Conservation (phyloP, 2,329 filamentous ascomycete genomes). For the Fusarium floridanum region DNA sequence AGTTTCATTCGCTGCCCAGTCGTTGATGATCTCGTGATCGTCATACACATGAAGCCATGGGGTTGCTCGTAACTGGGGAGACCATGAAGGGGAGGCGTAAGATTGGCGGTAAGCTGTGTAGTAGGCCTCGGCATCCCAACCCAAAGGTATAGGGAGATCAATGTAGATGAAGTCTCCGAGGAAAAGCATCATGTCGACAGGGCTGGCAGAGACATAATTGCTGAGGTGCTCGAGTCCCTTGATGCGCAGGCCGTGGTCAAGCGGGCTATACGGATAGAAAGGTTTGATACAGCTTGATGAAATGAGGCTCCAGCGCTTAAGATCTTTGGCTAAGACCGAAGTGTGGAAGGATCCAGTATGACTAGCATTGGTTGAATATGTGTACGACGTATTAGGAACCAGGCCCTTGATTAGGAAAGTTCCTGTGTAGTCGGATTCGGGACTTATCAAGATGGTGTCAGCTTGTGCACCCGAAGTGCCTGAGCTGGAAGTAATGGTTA, state of each 20-base stretch:
- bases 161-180: background rate
- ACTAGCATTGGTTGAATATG: background rate
- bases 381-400: background rate
- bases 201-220: background rate
- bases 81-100: slow-evolving; percentile 2
- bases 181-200: background rate
- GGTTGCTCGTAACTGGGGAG: background rate
- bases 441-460: background rate
- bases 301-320: background rate
- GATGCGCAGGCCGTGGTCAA: background rate
- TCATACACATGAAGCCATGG: slow-evolving; percentile 11
- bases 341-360: background rate
- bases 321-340: background rate
- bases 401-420: background rate
- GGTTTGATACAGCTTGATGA: background rate
- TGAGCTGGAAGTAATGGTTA: background rate
- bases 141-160: background rate
- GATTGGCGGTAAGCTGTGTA: background rate
- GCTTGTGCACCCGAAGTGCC: no score
- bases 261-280: background rate
- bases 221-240: background rate
- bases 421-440: background rate
- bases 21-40: slow-evolving; percentile 10
- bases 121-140: background rate
- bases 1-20: slow-evolving; percentile 4